Evolutionary conservation across 2,329 filamentous ascomycete genomes (phyloP).

Genomic region (Coniosporium tulheliwenetii): DNA sequence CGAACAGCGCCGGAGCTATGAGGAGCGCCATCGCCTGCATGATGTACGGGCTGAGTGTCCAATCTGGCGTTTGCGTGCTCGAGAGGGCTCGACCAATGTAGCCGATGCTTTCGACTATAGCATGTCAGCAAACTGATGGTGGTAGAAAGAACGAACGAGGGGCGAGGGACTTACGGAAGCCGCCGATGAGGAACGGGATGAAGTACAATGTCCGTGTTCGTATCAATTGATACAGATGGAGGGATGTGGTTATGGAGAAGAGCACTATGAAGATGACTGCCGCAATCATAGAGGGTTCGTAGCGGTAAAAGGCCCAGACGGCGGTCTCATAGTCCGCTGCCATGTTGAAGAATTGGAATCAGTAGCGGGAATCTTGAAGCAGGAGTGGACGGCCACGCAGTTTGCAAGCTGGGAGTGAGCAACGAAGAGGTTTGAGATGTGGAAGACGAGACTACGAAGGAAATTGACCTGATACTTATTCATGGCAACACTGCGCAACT

Average conservation of each 20-base stretch:
- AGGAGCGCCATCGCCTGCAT: slow-evolving; percentile 30
- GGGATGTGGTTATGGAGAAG: slow-evolving; percentile 12
- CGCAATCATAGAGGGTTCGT: slow-evolving; percentile 10
- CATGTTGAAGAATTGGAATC: not conserved
- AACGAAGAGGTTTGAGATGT: too few species aligned
- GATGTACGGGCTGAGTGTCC: slow-evolving; percentile 25
- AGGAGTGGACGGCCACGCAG: too few species aligned
- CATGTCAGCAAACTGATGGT: not conserved
- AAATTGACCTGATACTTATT: too few species aligned
- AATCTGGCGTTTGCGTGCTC: slow-evolving; percentile 23
- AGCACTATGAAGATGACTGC: slow-evolving; percentile 15
- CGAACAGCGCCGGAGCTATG: slow-evolving; percentile 32
- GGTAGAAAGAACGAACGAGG: not conserved
- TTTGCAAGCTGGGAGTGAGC: too few species aligned
- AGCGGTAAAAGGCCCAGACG: slow-evolving; percentile 10
- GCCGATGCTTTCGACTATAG: slow-evolving; percentile 34
- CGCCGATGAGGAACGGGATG: slow-evolving; percentile 36
- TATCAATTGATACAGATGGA: slow-evolving; percentile 23
- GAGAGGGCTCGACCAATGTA: slow-evolving; percentile 35
- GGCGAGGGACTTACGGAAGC: slow-evolving; percentile 24
- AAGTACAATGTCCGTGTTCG: slow-evolving; percentile 32
- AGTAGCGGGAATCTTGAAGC: too few species aligned
- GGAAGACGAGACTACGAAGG: too few species aligned
- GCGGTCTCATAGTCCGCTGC: not conserved
- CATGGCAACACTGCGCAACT: too few species aligned